A percentile compares a stretch with the other conserved stretches of the same genome.
Conservation (phyloP, 1,139 yeast genomes). For the Candida sojae region DNA sequence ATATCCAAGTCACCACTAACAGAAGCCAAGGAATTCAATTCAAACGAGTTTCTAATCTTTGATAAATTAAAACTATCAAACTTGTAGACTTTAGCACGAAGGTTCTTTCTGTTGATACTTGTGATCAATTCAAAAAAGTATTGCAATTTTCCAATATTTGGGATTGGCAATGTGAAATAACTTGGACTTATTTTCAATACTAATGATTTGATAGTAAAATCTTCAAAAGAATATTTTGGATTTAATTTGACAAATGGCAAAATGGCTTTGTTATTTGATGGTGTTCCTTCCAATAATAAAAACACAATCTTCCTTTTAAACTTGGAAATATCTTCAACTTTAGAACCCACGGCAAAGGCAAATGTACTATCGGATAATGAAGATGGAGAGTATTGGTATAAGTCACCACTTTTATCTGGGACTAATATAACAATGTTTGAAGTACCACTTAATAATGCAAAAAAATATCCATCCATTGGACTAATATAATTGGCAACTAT, state of each 20-base stretch:
- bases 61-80: conserved; percentile 12
- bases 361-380: conserved; percentile 39
- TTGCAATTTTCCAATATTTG: conserved; percentile 18
- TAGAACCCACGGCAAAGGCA: conserved; percentile 17
- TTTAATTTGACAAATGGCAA: conserved; percentile 42
- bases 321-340: conserved; percentile 20
- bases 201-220: conserved; percentile 40
- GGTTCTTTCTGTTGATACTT: conserved; percentile 20
- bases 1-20: conserved; percentile 29
- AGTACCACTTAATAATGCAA: conserved; percentile 7
- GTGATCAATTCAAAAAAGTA: conserved; percentile 29
- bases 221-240: conserved; percentile 18
- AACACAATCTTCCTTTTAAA: conserved; percentile 41
- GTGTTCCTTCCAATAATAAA: conserved; percentile 66
- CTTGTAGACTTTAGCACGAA: conserved; percentile 28
- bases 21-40: conserved; percentile 29
- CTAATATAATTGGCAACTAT: conserved; percentile 55
- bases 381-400: conserved; percentile 35
- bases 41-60: conserved; percentile 26
- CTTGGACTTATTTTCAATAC: conserved; percentile 44
- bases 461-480: conserved; percentile 53
- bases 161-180: conserved; percentile 36
- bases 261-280: conserved; percentile 64
- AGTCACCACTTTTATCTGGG: conserved; percentile 40
- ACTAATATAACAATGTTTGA: conserved; percentile 40